Evolutionary conservation across 106 monocot genomes (phyloP).

Genomic region (Xerophyta viscosa): DNA sequence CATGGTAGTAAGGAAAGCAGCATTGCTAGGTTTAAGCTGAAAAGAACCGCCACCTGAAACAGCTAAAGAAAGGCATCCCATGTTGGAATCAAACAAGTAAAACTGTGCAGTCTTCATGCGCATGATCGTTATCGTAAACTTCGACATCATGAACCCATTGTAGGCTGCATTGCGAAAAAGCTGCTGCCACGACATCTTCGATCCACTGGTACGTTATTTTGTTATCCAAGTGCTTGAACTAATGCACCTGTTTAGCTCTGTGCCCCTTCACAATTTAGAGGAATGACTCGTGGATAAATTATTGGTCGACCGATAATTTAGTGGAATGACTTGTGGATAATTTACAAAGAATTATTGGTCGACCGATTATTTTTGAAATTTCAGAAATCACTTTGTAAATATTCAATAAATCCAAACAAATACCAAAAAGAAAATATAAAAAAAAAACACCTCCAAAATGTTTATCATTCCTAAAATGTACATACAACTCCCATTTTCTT

Average conservation of each 20-base stretch:
- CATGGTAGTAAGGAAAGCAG: constrained; percentile 9
- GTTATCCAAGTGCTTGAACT: constrained; percentile 42
- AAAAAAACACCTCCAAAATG: too few species aligned
- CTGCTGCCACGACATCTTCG: constrained; percentile 31
- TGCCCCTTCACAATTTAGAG: neutral
- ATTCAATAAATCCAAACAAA: neutral
- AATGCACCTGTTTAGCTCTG: constrained; percentile 24
- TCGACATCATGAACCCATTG: constrained; percentile 26
- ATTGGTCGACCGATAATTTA: too few species aligned
- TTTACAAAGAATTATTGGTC: too few species aligned
- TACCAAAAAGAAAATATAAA: too few species aligned
- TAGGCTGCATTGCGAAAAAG: constrained; percentile 51
- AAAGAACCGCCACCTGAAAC: constrained; percentile 57
- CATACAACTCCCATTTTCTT: too few species aligned
- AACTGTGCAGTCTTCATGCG: constrained; percentile 58
- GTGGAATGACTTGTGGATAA: too few species aligned
- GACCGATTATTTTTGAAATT: too few species aligned
- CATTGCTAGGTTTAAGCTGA: constrained; percentile 38
- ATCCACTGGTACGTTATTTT: constrained; percentile 9
- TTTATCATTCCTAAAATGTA: too few species aligned
- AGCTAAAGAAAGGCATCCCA: constrained; percentile 24
- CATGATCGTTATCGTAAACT: constrained; percentile 32
- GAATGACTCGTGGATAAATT: too few species aligned
- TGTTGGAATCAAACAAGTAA: constrained; percentile 33
- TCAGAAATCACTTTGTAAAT: too few species aligned